Percentiles rank a stretch among this genome's conserved stretches.
Conservation (phyloP, 2,329 filamentous ascomycete species). For the Trichoderma sp. region DNA sequence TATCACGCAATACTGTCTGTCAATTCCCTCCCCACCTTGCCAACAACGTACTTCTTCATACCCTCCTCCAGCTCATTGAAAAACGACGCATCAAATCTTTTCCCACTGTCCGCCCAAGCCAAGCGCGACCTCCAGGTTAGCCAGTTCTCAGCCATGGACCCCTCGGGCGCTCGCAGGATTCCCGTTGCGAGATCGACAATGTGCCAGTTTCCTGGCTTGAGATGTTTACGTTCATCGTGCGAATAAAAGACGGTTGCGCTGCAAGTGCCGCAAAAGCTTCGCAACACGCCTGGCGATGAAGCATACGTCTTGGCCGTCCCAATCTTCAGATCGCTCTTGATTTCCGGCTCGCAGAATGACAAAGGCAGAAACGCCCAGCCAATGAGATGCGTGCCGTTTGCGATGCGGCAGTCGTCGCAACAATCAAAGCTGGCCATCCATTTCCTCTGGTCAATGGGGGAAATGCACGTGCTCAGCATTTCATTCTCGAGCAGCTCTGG, state of each 20-base stretch:
- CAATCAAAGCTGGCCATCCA: conserved; percentile 47
- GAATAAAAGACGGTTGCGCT: conserved; percentile 48
- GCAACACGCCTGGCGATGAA: conserved; percentile 42
- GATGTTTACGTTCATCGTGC: conserved; percentile 33
- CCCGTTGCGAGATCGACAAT: conserved; percentile 48
- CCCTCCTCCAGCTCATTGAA: conserved; percentile 40
- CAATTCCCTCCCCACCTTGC: conserved; percentile 39
- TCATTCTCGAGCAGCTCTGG: conserved; percentile 35
- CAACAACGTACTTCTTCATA: conserved; percentile 41
- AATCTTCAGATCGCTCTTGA: conserved; percentile 41
- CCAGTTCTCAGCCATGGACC: conserved; percentile 48
- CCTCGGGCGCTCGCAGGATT: conserved; percentile 48
- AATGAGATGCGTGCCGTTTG: conserved; percentile 45
- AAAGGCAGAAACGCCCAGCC: conserved; percentile 48
- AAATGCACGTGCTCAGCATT: conserved; percentile 39
- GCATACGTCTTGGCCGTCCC: conserved; percentile 49
- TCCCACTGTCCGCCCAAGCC: conserved; percentile 39
- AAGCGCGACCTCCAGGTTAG: conserved; percentile 48
- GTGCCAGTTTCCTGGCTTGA: conserved; percentile 35
- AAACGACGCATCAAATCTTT: conserved; percentile 42
- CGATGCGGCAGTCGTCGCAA: conserved; percentile 48
- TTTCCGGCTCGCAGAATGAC: conserved; percentile 39
- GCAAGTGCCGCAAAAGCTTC: conserved; percentile 50
- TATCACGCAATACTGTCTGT: not conserved
- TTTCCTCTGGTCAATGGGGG: conserved; percentile 42